Conservation (phyloP, 768 basidiomycete species). For the Calocybe cyanea region DNA sequence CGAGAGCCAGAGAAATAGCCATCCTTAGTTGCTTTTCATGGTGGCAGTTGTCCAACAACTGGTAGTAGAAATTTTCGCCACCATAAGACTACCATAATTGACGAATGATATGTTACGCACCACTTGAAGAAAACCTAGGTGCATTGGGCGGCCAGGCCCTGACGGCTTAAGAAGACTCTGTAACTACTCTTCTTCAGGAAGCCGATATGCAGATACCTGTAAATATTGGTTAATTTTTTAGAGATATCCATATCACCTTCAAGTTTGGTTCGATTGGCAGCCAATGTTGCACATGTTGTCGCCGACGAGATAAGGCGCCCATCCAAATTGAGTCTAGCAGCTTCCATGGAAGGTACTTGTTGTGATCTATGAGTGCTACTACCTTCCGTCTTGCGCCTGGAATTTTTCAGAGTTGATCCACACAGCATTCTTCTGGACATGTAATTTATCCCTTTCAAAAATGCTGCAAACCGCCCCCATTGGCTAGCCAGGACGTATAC, state of each 20-base stretch:
- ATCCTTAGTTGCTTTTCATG: slow-evolving; percentile 12
- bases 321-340: background rate
- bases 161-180: slow-evolving; percentile 15
- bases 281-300: background rate
- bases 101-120: slow-evolving; percentile 6
- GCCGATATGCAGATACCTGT: slow-evolving; percentile 9
- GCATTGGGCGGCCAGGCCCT: slow-evolving; percentile 14
- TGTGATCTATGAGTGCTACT: too few relatives aligned
- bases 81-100: background rate
- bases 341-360: background rate
- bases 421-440: too few relatives aligned
- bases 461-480: too few relatives aligned
- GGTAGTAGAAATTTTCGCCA: background rate
- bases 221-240: slow-evolving; percentile 11
- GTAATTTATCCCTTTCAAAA: too few relatives aligned
- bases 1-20: slow-evolving; percentile 17
- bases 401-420: too few relatives aligned
- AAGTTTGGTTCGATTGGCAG: background rate
- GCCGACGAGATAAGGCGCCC: slow-evolving; percentile 7
- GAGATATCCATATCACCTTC: background rate
- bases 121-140: slow-evolving; percentile 24
- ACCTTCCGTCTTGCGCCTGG: too few relatives aligned
- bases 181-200: slow-evolving; percentile 18
- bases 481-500: too few relatives aligned
- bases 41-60: slow-evolving; percentile 17